A percentile compares a stretch with the other conserved stretches of the same genome.
phyloP scores from a whole-genome alignment of 768 basidiomycete species.

The Leccinum incarnatum region DNA sequence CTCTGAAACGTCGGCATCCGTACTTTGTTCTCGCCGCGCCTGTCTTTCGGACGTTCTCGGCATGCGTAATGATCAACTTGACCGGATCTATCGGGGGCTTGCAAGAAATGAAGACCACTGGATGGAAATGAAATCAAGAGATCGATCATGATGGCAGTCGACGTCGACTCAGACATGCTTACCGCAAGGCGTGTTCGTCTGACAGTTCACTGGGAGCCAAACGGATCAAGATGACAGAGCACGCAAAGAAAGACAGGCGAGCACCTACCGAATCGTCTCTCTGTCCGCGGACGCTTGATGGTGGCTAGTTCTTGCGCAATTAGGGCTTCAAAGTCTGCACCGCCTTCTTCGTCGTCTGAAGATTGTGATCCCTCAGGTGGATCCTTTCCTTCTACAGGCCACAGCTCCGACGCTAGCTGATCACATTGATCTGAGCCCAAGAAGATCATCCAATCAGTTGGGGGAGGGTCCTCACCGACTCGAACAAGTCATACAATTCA shows the following conservation, averaged over 20 bases:
- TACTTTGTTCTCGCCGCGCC: constrained; percentile 68
- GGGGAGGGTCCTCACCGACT: constrained; percentile 53
- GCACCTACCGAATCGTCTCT: constrained; percentile 62
- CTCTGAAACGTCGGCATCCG: constrained; percentile 1
- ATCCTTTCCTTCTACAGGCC: constrained; percentile 47
- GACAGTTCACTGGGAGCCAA: constrained; percentile 57
- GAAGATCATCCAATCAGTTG: background rate
- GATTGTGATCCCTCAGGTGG: constrained; percentile 24
- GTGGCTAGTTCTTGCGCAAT: constrained; percentile 69
- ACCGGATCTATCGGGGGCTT: constrained; percentile 77
- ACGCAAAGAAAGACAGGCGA: background rate
- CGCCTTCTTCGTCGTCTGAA: constrained; percentile 37
- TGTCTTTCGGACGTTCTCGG: constrained; percentile 58
- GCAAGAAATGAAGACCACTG: constrained; percentile 81
- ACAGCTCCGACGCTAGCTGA: constrained; percentile 70
- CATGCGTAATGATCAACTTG: constrained; percentile 58
- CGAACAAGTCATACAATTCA: constrained; percentile 77
- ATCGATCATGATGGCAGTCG: background rate
- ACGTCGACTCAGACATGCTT: constrained; percentile 3
- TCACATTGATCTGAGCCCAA: constrained; percentile 12
- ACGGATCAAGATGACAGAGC: background rate
- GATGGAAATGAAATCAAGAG: background rate
- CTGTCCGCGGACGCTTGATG: constrained; percentile 63
- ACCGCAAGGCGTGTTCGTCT: constrained; percentile 82
- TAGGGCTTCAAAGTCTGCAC: constrained; percentile 62